Percentiles rank a stretch among this genome's conserved stretches.
Conservation (phyloP, 768 basidiomycete species). For the Asterophora lycoperdoides region DNA sequence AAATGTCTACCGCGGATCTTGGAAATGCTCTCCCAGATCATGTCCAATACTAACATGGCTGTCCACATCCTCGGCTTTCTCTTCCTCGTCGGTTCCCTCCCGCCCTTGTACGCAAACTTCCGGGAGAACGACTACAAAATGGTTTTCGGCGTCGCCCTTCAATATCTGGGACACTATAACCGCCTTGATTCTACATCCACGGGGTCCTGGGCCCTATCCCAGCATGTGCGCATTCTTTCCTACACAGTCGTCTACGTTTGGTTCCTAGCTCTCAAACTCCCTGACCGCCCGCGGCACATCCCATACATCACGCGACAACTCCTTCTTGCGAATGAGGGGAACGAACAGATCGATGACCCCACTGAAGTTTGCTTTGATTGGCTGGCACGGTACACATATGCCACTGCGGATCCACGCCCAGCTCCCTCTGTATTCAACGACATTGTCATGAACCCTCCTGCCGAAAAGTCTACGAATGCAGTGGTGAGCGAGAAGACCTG, state of each 20-base stretch:
- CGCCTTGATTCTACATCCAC: conserved; percentile 51
- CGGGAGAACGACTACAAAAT: conserved; percentile 87
- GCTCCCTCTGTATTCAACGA: conserved; percentile 75
- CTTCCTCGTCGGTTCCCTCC: conserved; percentile 78
- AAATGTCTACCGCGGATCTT: conserved; percentile 76
- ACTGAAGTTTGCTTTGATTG: conserved; percentile 98
- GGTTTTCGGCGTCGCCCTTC: conserved; percentile 91
- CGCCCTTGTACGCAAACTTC: conserved; percentile 80
- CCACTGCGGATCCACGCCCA: conserved; percentile 88
- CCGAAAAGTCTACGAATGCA: conserved; percentile 32
- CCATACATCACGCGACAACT: conserved; percentile 85
- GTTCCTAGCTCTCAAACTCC: conserved; percentile 85
- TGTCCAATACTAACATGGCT: conserved; percentile 89
- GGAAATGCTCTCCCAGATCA: conserved; percentile 86
- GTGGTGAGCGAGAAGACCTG: conserved; percentile 67
- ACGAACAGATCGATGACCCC: conserved; percentile 72
- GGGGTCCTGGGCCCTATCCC: conserved; percentile 82
- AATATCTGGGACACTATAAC: conserved; percentile 91
- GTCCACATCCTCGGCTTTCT: conserved; percentile 96
- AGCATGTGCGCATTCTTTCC: conserved; percentile 86
- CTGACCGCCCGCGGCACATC: conserved; percentile 77
- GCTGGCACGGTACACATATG: conserved; percentile 92
- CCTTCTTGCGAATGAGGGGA: conserved; percentile 78
- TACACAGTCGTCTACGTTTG: conserved; percentile 91
- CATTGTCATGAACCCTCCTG: conserved; percentile 62